Percentiles rank a stretch among this genome's conserved stretches.
These are phyloP conservation scores for Lasiodiplodia gonubiensis DNA, from an alignment of 2,329 filamentous ascomycete species.

Conservation along the genomic window DNA sequence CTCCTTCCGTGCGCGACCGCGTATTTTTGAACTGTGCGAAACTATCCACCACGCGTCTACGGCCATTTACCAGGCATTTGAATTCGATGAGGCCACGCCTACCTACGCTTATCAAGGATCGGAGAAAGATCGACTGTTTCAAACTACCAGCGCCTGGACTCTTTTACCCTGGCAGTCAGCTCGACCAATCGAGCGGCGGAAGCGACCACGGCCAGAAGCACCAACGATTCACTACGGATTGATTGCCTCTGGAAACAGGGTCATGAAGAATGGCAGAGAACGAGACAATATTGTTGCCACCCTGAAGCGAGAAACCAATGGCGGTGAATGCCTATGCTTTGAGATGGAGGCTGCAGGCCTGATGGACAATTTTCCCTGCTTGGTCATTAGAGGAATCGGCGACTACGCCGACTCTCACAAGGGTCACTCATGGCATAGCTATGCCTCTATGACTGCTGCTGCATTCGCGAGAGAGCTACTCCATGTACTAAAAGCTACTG, in stretches of 20 bases:
- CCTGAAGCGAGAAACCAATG: neutral
- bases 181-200: too few species aligned
- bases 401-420: constrained; percentile 38
- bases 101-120: too few species aligned
- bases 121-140: too few species aligned
- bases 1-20: neutral
- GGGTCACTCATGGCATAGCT: constrained; percentile 35
- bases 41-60: too few species aligned
- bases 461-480: constrained; percentile 33
- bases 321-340: neutral
- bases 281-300: neutral
- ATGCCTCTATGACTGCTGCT: constrained; percentile 33
- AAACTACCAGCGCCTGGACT: too few species aligned
- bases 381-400: constrained; percentile 38
- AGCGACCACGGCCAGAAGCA: neutral
- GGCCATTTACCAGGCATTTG: too few species aligned
- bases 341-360: neutral
- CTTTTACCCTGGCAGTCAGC: too few species aligned
- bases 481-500: neutral
- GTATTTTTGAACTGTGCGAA: too few species aligned
- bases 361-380: constrained; percentile 34
- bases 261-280: neutral
- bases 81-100: too few species aligned
- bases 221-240: neutral
- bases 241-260: neutral